phyloP scores from a whole-genome alignment of 1,284 basidiomycete genomes.

The Bondarzewia mesenterica region DNA sequence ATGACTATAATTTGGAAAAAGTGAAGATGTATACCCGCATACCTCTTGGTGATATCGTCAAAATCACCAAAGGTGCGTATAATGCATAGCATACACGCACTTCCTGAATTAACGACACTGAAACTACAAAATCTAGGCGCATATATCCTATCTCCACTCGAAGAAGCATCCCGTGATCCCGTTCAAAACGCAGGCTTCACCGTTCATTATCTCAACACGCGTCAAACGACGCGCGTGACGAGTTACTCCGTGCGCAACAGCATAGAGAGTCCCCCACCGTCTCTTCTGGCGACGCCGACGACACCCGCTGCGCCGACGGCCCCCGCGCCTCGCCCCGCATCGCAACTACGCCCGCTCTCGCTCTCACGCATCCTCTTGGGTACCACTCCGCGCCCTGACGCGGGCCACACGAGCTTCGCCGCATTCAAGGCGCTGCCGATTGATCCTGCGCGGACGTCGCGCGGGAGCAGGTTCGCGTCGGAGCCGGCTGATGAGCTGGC shows the following conservation, averaged over 20 bases:
- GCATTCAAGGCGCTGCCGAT: conserved; percentile 74
- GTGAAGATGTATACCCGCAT: conserved; percentile 86
- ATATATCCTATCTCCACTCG: conserved; percentile 86
- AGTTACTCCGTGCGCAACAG: conserved; percentile 81
- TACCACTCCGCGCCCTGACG: conserved; percentile 23
- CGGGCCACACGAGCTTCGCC: conserved; percentile 38
- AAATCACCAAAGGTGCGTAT: conserved; percentile 69
- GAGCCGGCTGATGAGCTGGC: conserved; percentile 56
- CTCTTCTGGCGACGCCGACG: conserved; percentile 2
- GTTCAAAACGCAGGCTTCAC: conserved; percentile 83
- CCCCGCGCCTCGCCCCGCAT: conserved; percentile 3
- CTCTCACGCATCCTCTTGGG: conserved; percentile 26
- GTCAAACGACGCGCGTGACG: conserved; percentile 63
- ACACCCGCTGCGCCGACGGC: conserved; percentile 3
- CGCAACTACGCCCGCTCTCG: conserved; percentile 16
- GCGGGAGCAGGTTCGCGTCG: conserved; percentile 39
- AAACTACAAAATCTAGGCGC: conserved; percentile 44
- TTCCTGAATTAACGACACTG: conserved; percentile 1
- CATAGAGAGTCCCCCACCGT: conserved; percentile 23
- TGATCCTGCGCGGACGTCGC: conserved; percentile 49
- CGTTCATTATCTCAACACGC: conserved; percentile 62
- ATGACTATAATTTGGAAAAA: conserved; percentile 88
- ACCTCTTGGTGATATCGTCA: conserved; percentile 76
- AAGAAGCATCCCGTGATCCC: conserved; percentile 83
- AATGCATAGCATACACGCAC: not conserved